Evolutionary conservation across 2,329 filamentous ascomycete genomes (phyloP).

Genomic region (Nemania sp.): DNA sequence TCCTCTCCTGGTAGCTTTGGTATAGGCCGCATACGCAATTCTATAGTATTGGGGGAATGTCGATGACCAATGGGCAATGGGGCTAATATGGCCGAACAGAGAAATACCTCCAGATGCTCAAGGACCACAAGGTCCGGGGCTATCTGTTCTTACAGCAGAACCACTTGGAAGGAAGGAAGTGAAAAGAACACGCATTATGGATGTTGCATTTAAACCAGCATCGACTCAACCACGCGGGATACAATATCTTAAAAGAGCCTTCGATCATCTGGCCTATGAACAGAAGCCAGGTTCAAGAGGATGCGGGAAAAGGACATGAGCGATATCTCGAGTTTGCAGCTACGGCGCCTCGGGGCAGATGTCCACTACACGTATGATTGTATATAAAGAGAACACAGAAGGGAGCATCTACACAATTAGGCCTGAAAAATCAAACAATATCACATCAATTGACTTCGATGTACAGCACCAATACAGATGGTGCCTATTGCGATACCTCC

Average conservation of each 20-base stretch:
- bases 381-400: constrained; percentile 17
- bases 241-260: neutral
- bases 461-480: too few relatives aligned
- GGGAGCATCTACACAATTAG: constrained; percentile 13
- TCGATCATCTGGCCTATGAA: too few relatives aligned
- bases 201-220: neutral
- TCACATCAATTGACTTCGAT: constrained; percentile 1
- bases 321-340: constrained; percentile 5
- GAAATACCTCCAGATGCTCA: constrained; percentile 76
- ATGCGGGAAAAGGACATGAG: constrained; percentile 5
- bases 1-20: constrained; percentile 38
- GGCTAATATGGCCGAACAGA: constrained; percentile 34
- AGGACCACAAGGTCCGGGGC: constrained; percentile 75
- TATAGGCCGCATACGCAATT: too few relatives aligned
- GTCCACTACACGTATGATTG: constrained; percentile 9
- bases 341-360: constrained; percentile 10
- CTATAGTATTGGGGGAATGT: too few relatives aligned
- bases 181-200: constrained; percentile 1
- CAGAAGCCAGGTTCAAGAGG: neutral
- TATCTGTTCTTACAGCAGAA: constrained; percentile 81
- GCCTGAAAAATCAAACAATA: neutral
- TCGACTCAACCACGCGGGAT: neutral
- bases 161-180: constrained; percentile 52
- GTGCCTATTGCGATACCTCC: neutral
- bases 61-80: neutral